These are phyloP conservation scores for Penicillium sp. DNA, from an alignment of 2,329 filamentous ascomycete genomes.

Conservation along the genomic window DNA sequence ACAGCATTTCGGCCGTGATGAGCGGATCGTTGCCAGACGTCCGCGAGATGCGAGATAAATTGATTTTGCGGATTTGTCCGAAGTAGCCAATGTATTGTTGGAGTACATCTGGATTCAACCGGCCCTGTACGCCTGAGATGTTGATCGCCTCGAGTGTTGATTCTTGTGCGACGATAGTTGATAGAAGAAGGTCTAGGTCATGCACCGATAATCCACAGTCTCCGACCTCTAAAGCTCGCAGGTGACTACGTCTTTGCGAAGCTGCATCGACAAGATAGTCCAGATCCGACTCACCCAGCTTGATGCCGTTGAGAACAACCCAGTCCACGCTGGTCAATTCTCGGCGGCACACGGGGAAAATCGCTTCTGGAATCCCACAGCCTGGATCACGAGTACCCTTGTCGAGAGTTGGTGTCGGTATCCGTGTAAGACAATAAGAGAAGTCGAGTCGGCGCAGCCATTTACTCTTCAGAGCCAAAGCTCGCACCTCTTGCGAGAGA, in stretches of 20 bases:
- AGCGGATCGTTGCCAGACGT: slow-evolving; percentile 64
- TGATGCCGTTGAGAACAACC: slow-evolving; percentile 67
- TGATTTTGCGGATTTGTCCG: slow-evolving; percentile 63
- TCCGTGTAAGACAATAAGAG: slow-evolving; percentile 59
- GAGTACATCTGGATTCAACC: slow-evolving; percentile 63
- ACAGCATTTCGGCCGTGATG: slow-evolving; percentile 64
- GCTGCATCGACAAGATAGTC: slow-evolving; percentile 67
- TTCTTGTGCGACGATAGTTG: slow-evolving; percentile 64
- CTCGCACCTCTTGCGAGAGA: slow-evolving; percentile 67
- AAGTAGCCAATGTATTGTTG: slow-evolving; percentile 67
- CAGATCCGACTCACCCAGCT: slow-evolving; percentile 68
- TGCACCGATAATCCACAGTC: slow-evolving; percentile 57
- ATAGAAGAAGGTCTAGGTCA: slow-evolving; percentile 59
- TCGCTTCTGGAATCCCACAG: slow-evolving; percentile 67
- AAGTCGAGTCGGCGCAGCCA: slow-evolving; percentile 66
- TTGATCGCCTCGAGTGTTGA: slow-evolving; percentile 66
- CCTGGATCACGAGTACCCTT: slow-evolving; percentile 57
- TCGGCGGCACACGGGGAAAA: slow-evolving; percentile 66
- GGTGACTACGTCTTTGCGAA: slow-evolving; percentile 62
- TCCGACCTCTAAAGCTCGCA: slow-evolving; percentile 67
- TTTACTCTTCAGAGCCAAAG: slow-evolving; percentile 65
- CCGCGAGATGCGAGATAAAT: slow-evolving; percentile 64
- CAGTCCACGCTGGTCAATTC: slow-evolving; percentile 70
- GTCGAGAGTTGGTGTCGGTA: slow-evolving; percentile 55
- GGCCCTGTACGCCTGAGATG: slow-evolving; percentile 65